Evolutionary conservation across 2,329 filamentous ascomycete genomes (phyloP), one percentile per base, ranked within the genome.

Genomic region (Berkeleyomyces rouxiae): DNA sequence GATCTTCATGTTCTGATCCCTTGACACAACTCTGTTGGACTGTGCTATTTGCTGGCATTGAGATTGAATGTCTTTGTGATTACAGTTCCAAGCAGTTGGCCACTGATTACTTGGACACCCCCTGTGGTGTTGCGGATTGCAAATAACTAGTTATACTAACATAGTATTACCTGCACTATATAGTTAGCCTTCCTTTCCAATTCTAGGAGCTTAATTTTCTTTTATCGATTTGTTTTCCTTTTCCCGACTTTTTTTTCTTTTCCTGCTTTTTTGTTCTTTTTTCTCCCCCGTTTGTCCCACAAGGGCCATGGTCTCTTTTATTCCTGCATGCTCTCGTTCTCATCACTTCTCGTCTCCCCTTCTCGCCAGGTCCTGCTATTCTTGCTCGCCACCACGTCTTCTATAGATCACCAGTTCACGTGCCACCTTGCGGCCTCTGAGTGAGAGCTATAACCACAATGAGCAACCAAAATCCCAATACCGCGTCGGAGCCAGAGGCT

Each of bases 391-490:
- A 31, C 58, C 40, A 46, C 42, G n/a, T 46, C 7, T n/a, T 10
- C 33, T 59, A 6, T 59, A 23, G 40, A 47, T 33, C 23, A 37
- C 33, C 23, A 36, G 40, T 37, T 46, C 44, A 47, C 58, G 40
- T 46, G 44, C 58, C 47, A 47, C 43, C 40, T 23, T 31, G 31
- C 47, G 43, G 58, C 58, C 46, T 47, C 44, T 33, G 51, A 55
- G 7, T 23, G 16, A 46, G 11, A 59, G 42, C 39, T 37, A 47
- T 43, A 59, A 31, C 58, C 58, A 62, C 31, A 36, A 65, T 65
- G 63, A 57, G 55, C 36, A 43, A 65, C 42, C 57, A 43, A 47
- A 58, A 61, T n/a, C 39, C 43, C 13, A 60, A 64, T 16, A 33
- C 42, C 58, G 11, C 58, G 16, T 46, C 62, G n/a, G 44, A 7